Percentiles rank a stretch among this genome's conserved stretches.
Evolutionary conservation across 805 yeast genomes (phyloP).

Genomic region (Lachancea waltii): DNA sequence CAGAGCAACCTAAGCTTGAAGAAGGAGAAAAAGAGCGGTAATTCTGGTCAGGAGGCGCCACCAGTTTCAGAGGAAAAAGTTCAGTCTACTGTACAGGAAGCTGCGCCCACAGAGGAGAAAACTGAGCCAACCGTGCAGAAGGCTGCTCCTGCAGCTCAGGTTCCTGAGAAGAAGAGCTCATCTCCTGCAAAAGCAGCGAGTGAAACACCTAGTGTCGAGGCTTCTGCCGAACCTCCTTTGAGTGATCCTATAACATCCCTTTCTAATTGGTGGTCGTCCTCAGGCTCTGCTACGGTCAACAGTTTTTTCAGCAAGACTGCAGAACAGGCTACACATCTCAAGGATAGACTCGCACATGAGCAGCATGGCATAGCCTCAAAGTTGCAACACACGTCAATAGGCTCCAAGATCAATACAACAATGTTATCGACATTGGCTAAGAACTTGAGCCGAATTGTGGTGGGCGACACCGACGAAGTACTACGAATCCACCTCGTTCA

Average conservation of each 20-base stretch:
- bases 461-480: slow-evolving; percentile 44
- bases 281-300: slow-evolving; percentile 59
- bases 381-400: slow-evolving; percentile 30
- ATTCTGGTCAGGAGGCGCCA: no score
- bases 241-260: slow-evolving; percentile 60
- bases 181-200: no score
- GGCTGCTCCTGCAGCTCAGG: slow-evolving; percentile 17
- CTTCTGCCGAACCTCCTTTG: no score
- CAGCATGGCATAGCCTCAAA: slow-evolving; percentile 28
- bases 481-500: slow-evolving; percentile 59
- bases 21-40: slow-evolving; percentile 9
- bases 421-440: slow-evolving; percentile 30
- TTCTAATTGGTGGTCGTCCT: slow-evolving; percentile 68
- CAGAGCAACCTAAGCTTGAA: slow-evolving; percentile 45
- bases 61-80: no score
- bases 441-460: slow-evolving; percentile 28
- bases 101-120: no score
- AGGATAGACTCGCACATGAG: slow-evolving; percentile 32
- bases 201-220: no score
- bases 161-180: slow-evolving; percentile 5
- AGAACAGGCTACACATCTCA: slow-evolving; percentile 38
- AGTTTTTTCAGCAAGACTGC: slow-evolving; percentile 63
- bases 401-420: slow-evolving; percentile 21
- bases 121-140: neutral
- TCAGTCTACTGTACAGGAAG: no score